A percentile compares a stretch with the other conserved stretches of the same genome.
Evolutionary conservation across 139 green algal species (phyloP).

Genomic region (Desmodesmus armatus): DNA sequence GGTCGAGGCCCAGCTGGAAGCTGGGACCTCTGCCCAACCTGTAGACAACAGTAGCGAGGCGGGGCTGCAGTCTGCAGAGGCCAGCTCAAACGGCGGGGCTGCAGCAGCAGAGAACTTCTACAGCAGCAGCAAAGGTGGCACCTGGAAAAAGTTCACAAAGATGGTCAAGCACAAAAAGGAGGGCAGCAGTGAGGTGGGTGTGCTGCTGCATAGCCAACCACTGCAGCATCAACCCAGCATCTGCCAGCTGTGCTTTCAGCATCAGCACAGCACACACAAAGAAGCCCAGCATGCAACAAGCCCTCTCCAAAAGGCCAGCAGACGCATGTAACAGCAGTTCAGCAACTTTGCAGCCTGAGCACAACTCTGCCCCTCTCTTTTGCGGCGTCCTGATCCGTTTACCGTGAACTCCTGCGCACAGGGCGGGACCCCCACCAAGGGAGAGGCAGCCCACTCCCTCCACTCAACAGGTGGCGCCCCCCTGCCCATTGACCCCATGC

Average conservation of each 20-base stretch:
- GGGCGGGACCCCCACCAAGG: background rate
- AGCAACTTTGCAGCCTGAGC: background rate
- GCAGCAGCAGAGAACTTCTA: background rate
- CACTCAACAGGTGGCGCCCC: too few relatives aligned
- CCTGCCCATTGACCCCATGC: too few relatives aligned
- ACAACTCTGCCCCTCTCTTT: background rate
- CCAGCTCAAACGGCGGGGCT: background rate
- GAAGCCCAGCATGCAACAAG: background rate
- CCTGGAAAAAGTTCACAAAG: slow-evolving; percentile 29
- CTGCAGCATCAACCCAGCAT: background rate
- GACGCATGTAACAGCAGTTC: background rate
- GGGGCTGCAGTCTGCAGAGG: background rate
- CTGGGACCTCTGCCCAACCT: too few relatives aligned
- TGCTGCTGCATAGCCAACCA: background rate
- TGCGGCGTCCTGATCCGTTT: background rate
- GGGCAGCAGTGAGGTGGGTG: background rate
- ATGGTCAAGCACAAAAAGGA: slow-evolving; percentile 22
- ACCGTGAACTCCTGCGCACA: background rate
- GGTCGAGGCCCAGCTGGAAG: slow-evolving; percentile 31
- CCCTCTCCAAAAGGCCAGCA: background rate
- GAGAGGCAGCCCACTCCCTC: background rate
- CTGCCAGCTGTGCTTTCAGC: background rate
- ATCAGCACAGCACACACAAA: background rate
- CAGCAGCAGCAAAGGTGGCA: slow-evolving; percentile 18
- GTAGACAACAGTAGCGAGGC: background rate